Evolutionary conservation across 139 green algal species (phyloP).

Genomic region (Diplosphaera chodatii): DNA sequence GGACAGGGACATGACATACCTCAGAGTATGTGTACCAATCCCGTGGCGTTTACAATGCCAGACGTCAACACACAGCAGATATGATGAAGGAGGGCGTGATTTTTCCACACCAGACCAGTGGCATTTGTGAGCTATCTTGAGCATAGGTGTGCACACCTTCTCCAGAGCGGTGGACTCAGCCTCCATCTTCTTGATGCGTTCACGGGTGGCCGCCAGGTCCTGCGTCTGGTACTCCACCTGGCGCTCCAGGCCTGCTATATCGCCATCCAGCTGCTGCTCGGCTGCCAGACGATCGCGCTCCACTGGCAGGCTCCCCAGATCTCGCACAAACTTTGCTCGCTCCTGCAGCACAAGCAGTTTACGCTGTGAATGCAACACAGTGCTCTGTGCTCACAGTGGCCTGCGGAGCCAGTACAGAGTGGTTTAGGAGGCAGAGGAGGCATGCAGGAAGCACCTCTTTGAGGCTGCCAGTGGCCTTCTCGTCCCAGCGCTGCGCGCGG

Average conservation of each 20-base stretch:
- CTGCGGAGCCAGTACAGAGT: too few species aligned
- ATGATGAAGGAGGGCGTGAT: too few species aligned
- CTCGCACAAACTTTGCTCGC: neutral
- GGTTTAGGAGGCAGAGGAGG: too few species aligned
- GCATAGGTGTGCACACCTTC: neutral
- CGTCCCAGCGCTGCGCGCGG: slow-evolving; percentile 61
- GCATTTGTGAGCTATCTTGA: too few species aligned
- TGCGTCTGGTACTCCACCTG: slow-evolving; percentile 31
- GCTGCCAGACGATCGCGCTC: slow-evolving; percentile 11
- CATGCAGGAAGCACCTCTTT: too few species aligned
- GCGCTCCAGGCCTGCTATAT: slow-evolving; percentile 26
- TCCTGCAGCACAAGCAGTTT: slow-evolving; percentile 5
- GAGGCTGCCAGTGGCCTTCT: slow-evolving; percentile 47
- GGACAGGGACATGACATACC: too few species aligned
- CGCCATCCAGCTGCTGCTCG: slow-evolving; percentile 20
- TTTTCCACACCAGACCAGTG: too few species aligned
- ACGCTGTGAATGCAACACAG: too few species aligned
- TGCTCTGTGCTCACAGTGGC: too few species aligned
- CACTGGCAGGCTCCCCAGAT: slow-evolving; percentile 31
- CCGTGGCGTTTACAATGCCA: too few species aligned
- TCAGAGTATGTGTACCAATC: too few species aligned
- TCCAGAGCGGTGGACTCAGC: neutral
- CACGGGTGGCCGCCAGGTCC: slow-evolving; percentile 22
- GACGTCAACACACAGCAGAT: too few species aligned
- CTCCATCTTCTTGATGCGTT: slow-evolving; percentile 5